phyloP scores from a whole-genome alignment of 768 basidiomycete genomes.

The Lyophyllum decastes region DNA sequence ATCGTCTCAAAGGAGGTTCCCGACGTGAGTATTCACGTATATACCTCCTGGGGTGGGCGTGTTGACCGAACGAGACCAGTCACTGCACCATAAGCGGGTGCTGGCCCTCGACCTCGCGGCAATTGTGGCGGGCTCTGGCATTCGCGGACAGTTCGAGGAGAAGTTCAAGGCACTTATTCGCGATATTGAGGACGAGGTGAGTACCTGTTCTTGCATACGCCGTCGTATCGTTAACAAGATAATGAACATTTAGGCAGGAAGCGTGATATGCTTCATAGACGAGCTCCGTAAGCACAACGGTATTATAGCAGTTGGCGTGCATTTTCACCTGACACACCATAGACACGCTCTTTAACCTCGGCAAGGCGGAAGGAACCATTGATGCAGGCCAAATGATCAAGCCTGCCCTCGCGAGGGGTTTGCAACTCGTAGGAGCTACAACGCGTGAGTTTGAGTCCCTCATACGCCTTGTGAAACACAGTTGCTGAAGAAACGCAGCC shows the following conservation, averaged over 20 bases:
- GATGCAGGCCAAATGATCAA: slow-evolving; percentile 95
- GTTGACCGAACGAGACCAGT: slow-evolving; percentile 40
- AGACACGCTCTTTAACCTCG: slow-evolving; percentile 85
- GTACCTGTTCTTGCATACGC: slow-evolving; percentile 18
- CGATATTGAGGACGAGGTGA: slow-evolving; percentile 84
- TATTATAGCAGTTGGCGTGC: too few species aligned
- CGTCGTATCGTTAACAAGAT: neutral
- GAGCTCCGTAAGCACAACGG: slow-evolving; percentile 87
- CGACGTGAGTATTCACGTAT: slow-evolving; percentile 53
- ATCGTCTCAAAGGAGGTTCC: slow-evolving; percentile 91
- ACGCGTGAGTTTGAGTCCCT: slow-evolving; percentile 57
- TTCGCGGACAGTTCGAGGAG: slow-evolving; percentile 91
- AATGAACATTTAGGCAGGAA: slow-evolving; percentile 49
- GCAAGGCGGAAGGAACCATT: slow-evolving; percentile 89
- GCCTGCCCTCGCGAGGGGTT: slow-evolving; percentile 82
- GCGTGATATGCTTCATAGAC: slow-evolving; percentile 92
- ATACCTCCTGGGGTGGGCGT: neutral
- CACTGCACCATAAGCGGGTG: slow-evolving; percentile 85
- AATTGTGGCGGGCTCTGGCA: slow-evolving; percentile 87
- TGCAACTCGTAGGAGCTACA: slow-evolving; percentile 89
- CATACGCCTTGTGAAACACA: neutral
- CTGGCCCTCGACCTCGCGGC: slow-evolving; percentile 83
- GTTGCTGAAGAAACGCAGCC: slow-evolving; percentile 37
- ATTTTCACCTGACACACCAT: neutral
- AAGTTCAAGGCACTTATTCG: slow-evolving; percentile 89